A percentile compares a stretch with the other conserved stretches of the same genome.
Conservation (phyloP, 352 stramenopile genomes). For the Phytophthora foliorum region DNA sequence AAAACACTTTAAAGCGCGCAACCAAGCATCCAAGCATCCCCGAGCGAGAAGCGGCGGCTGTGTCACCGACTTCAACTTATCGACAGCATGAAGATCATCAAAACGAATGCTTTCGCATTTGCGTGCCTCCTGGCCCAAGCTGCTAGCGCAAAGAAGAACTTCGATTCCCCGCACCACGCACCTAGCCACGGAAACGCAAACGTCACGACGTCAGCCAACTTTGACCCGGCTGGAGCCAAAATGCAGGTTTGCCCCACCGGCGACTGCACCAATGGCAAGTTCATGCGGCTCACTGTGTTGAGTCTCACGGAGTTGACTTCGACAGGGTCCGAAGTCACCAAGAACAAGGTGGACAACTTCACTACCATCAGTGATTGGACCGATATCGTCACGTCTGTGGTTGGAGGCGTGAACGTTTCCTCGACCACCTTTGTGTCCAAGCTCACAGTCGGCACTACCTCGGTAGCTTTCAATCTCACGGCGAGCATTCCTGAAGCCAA, state of each 20-base stretch:
- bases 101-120: constrained; percentile 14
- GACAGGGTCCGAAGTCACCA: constrained; percentile 9
- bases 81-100: constrained; percentile 32
- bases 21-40: constrained; percentile 14
- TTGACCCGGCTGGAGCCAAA: constrained; percentile 38
- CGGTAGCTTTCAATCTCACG: constrained; percentile 44
- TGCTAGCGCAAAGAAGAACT: constrained; percentile 11
- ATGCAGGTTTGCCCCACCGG: constrained; percentile 56
- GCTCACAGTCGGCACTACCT: constrained; percentile 19
- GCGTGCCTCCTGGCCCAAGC: constrained; percentile 19
- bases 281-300: constrained; percentile 89
- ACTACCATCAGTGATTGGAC: constrained; percentile 40
- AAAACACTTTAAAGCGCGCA: constrained; percentile 22
- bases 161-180: constrained; percentile 5
- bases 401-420: constrained; percentile 30
- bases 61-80: not conserved
- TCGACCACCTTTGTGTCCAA: constrained; percentile 39
- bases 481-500: constrained; percentile 47
- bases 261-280: constrained; percentile 88
- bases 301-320: constrained; percentile 45
- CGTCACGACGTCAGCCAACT: constrained; percentile 50
- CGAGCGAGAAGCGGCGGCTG: too few relatives aligned
- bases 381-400: constrained; percentile 13
- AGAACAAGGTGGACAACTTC: constrained; percentile 27
- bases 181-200: not conserved